Base-by-base conservation (phyloP, 495 filamentous ascomycete genomes). In the Hypoxylon fragiforme region DNA sequence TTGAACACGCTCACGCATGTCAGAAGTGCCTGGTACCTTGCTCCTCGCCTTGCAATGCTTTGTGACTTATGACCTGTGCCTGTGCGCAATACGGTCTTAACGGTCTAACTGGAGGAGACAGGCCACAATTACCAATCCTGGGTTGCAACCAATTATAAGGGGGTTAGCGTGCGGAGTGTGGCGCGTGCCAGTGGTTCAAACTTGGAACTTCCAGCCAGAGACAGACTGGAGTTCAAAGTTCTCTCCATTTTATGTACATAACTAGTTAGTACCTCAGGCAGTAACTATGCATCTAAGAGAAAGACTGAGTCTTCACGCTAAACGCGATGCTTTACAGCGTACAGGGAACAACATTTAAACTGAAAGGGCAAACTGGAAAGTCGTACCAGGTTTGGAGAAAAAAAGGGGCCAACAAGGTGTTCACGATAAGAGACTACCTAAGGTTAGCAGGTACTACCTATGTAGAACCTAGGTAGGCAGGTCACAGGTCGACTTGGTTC, bases 51-150 rank as follows among this genome's bases (percentile, higher is more conserved):
- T 9, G 9, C 4, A 28, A 28, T 28, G 13, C 19, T 18, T 19
- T 26, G 14, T 35, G 22, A 4, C 40, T 44, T 31, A 5, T 38
- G 9, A 19, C 48, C 19, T 28, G 24, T 28, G 35, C 50, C 57
- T 55, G 57, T 61, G 57, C 57, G 57, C 55, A 61, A 61, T 61
- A 61, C 57, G 46, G 57, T 37, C 28, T 41, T 15, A 22, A 14
- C 7, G 20, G 39, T 11, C 39, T 26, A 18, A 28, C 39, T 26
- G 24, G 26, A 18, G 24, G 24, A 28, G 24, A 4, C 24, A 28
- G 24, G 24, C 24, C 24, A 28, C 9, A 28, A 28, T 28, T 28
- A 28, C 9, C 24, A 28, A 4, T 4, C 24, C 24, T n/a, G n/a
- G n/a, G n/a, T n/a, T n/a, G n/a, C 24, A 28, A 9, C 45, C 41